Conservation (phyloP, 768 basidiomycete genomes). For the Candolleomyces efflorescens region DNA sequence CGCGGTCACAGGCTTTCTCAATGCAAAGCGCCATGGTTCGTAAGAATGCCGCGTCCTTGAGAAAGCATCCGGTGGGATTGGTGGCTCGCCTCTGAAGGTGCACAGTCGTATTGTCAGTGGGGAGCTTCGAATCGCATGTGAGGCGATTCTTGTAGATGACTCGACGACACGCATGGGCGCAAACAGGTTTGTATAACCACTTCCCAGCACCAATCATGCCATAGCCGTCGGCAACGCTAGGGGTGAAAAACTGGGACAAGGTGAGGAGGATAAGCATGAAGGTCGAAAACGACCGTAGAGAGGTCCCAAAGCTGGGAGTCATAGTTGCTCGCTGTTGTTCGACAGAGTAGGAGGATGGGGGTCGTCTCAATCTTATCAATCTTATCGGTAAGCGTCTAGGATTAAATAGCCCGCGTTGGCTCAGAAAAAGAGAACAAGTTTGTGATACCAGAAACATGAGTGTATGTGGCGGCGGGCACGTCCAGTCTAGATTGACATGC, state of each 20-base stretch:
- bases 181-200: conserved; percentile 6
- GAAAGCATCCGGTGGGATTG: conserved; percentile 4
- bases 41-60: conserved; percentile 8
- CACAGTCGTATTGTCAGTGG: not conserved
- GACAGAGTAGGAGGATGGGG: too few species aligned
- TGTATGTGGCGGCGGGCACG: too few species aligned
- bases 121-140: not conserved
- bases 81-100: not conserved
- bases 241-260: not conserved
- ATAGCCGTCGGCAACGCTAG: conserved; percentile 3
- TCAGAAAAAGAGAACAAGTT: too few species aligned
- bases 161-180: conserved; percentile 6
- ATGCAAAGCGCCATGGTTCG: conserved; percentile 7
- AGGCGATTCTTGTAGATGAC: not conserved
- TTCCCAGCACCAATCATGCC: conserved; percentile 5
- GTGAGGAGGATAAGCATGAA: too few species aligned
- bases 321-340: too few species aligned
- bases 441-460: too few species aligned
- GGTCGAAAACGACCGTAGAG: too few species aligned
- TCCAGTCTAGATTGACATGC: too few species aligned
- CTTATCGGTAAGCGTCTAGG: too few species aligned
- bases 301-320: too few species aligned
- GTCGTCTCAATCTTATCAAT: too few species aligned
- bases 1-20: not conserved
- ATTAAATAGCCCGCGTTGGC: too few species aligned